Evolutionary conservation across 1,284 basidiomycete species (phyloP).

Genomic region (Microstroma glucosiphilum): DNA sequence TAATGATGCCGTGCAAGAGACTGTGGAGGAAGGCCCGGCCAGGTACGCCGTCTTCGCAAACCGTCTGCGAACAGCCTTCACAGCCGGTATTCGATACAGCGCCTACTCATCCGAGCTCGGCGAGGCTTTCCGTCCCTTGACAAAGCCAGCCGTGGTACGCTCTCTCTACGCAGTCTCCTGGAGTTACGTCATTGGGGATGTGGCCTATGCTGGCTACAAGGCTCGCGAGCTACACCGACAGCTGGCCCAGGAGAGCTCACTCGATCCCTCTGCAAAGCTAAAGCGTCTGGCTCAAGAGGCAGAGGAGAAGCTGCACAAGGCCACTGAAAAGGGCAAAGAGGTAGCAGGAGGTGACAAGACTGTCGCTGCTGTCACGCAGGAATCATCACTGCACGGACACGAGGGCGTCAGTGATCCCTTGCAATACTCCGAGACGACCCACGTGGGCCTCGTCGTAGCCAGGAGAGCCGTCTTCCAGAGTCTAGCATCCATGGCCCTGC

Average conservation of each 20-base stretch:
- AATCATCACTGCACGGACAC: background rate
- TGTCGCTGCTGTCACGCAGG: slow-evolving; percentile 7
- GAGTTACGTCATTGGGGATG: slow-evolving; percentile 67
- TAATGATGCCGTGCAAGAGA: slow-evolving; percentile 13
- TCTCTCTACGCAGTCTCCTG: slow-evolving; percentile 81
- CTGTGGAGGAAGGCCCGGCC: slow-evolving; percentile 28
- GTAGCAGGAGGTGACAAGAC: slow-evolving; percentile 14
- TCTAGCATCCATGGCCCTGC: slow-evolving; percentile 6
- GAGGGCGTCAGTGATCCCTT: slow-evolving; percentile 8
- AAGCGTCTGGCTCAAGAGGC: background rate
- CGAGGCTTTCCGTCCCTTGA: slow-evolving; percentile 83
- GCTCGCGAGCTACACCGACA: slow-evolving; percentile 21
- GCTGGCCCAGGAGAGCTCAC: background rate
- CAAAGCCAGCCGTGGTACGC: slow-evolving; percentile 69
- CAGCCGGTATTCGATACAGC: slow-evolving; percentile 28
- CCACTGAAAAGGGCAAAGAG: slow-evolving; percentile 30
- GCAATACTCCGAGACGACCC: slow-evolving; percentile 20
- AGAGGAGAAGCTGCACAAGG: slow-evolving; percentile 6
- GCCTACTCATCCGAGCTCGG: slow-evolving; percentile 76
- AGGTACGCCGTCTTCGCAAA: slow-evolving; percentile 40
- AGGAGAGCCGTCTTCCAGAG: slow-evolving; percentile 45
- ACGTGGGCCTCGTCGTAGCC: slow-evolving; percentile 34
- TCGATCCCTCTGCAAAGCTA: background rate
- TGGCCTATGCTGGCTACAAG: slow-evolving; percentile 81
- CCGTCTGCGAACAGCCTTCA: slow-evolving; percentile 37